These are phyloP conservation scores for Glomus cerebriforme DNA, from an alignment of 192 early-diverging fungal genomes.

Conservation along the genomic window DNA sequence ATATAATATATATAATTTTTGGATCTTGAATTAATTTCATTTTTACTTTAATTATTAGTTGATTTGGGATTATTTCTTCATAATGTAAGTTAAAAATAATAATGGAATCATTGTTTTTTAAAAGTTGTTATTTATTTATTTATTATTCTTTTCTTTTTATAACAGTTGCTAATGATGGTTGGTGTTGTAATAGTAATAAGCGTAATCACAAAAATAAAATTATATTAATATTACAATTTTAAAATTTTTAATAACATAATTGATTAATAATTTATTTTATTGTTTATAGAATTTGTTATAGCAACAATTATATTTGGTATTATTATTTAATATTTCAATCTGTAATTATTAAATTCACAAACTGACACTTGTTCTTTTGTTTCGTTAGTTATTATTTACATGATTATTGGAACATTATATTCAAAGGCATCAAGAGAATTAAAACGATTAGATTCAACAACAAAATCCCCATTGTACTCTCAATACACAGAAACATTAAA, in stretches of 20 bases:
- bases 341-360: neutral
- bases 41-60: constrained; percentile 9
- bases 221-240: constrained; percentile 61
- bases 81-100: constrained; percentile 22
- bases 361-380: too few relatives aligned
- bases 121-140: neutral
- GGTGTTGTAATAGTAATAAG: constrained; percentile 64
- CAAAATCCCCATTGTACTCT: constrained; percentile 76
- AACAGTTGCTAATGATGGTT: constrained; percentile 42
- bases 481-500: constrained; percentile 68
- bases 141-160: neutral
- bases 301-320: neutral
- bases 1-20: neutral
- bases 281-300: neutral
- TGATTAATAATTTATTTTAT: neutral
- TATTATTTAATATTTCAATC: neutral
- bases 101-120: neutral
- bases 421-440: constrained; percentile 80
- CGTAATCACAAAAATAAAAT: constrained; percentile 68
- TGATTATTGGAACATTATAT: constrained; percentile 68
- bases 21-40: neutral
- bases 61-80: constrained; percentile 56
- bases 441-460: constrained; percentile 68
- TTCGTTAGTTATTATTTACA: constrained; percentile 24
- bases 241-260: constrained; percentile 47